These are phyloP conservation scores for Cadophora sp. DNA, from an alignment of 2,329 filamentous ascomycete genomes.

Conservation along the genomic window DNA sequence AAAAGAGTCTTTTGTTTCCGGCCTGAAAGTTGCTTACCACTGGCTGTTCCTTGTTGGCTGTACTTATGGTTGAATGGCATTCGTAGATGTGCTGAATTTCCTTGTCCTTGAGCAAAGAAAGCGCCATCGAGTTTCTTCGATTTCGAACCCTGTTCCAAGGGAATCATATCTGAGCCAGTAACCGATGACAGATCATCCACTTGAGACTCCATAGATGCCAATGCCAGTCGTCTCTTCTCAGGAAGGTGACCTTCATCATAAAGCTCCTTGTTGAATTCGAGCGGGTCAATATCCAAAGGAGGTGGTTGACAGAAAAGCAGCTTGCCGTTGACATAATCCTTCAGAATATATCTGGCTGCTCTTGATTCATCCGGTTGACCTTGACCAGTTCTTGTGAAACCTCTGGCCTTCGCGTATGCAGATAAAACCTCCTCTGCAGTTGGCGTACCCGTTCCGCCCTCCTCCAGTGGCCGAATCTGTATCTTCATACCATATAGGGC, in stretches of 20 bases:
- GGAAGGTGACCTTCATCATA: constrained; percentile 86
- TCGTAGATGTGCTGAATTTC: constrained; percentile 69
- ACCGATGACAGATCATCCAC: constrained; percentile 48
- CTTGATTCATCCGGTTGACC: constrained; percentile 94
- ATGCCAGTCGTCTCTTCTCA: constrained; percentile 74
- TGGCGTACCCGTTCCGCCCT: constrained; percentile 88
- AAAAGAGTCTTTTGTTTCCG: constrained; percentile 83
- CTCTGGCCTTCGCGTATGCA: constrained; percentile 86
- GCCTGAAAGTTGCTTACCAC: constrained; percentile 75
- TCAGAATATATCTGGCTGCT: constrained; percentile 87
- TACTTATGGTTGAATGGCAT: constrained; percentile 93
- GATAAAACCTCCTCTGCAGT: constrained; percentile 85
- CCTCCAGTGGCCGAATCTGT: constrained; percentile 77
- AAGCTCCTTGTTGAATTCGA: constrained; percentile 85
- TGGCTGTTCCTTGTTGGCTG: constrained; percentile 73
- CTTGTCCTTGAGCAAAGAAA: constrained; percentile 79
- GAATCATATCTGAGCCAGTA: constrained; percentile 56
- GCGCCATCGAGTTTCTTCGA: constrained; percentile 80
- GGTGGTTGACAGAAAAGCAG: constrained; percentile 91
- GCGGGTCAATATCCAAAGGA: constrained; percentile 72
- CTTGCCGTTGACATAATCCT: constrained; percentile 98
- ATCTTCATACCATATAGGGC: constrained; percentile 95
- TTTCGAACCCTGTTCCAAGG: constrained; percentile 70
- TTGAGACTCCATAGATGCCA: constrained; percentile 51
- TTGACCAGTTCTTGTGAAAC: constrained; percentile 87